These are phyloP conservation scores for Isatis tinctoria DNA, from an alignment of 345 rosid species.

Conservation along the genomic window DNA sequence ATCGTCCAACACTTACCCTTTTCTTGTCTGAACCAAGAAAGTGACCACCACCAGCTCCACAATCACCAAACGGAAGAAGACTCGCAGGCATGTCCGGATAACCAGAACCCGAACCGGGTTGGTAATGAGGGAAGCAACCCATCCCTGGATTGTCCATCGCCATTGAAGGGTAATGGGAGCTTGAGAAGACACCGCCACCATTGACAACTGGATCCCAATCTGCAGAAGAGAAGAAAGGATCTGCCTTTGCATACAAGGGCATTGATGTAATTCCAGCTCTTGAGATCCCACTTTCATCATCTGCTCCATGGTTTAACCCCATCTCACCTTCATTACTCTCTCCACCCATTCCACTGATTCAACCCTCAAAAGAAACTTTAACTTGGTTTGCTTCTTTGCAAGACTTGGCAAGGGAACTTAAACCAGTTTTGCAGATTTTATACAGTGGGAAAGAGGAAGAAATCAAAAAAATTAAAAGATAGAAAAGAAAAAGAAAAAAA, in stretches of 20 bases:
- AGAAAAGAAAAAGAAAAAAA: conserved; percentile 43
- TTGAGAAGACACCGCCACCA: conserved; percentile 44
- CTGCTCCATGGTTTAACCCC: conserved; percentile 50
- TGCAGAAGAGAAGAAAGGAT: conserved; percentile 66
- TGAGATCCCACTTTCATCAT: conserved; percentile 39
- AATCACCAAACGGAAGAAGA: conserved; percentile 54
- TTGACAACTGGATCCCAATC: conserved; percentile 79
- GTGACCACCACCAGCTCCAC: conserved; percentile 39
- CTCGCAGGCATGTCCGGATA: conserved; percentile 48
- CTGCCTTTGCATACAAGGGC: conserved; percentile 40
- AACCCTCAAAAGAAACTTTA: conserved; percentile 38
- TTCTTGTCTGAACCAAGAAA: conserved; percentile 51
- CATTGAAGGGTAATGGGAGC: conserved; percentile 48
- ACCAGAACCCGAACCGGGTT: conserved; percentile 49
- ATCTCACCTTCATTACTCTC: conserved; percentile 46
- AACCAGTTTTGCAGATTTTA: conserved; percentile 59
- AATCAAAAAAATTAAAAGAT: conserved; percentile 32
- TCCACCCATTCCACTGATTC: conserved; percentile 50
- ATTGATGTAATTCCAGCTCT: conserved; percentile 39
- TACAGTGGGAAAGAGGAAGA: conserved; percentile 50
- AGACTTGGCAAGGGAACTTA: conserved; percentile 56
- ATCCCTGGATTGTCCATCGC: conserved; percentile 56
- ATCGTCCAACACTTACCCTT: conserved; percentile 39
- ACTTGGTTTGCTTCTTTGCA: conserved; percentile 53
- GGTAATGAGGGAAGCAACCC: conserved; percentile 45